Conservation (phyloP, 208 protist genomes). For the Wallacemonas sp. region DNA sequence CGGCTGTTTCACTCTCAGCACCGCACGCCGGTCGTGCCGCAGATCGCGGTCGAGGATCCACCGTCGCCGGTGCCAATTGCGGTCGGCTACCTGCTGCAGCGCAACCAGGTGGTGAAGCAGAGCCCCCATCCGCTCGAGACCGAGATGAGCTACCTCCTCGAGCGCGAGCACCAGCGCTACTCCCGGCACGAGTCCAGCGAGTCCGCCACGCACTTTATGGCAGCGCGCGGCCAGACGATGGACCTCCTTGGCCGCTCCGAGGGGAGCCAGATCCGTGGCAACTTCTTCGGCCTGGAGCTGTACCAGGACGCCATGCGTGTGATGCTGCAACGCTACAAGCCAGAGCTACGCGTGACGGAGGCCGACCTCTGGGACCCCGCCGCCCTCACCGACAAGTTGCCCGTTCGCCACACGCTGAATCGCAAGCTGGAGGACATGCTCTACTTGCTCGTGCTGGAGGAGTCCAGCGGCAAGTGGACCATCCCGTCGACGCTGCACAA, state of each 20-base stretch:
- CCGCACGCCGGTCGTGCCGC: slow-evolving; percentile 75
- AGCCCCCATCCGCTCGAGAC: slow-evolving; percentile 75
- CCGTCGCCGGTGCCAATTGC: slow-evolving; percentile 25
- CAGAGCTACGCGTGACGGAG: slow-evolving; percentile 53
- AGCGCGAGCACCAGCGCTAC: slow-evolving; percentile 86
- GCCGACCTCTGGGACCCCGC: slow-evolving; percentile 50
- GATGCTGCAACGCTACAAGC: slow-evolving; percentile 74
- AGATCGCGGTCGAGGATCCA: slow-evolving; percentile 44
- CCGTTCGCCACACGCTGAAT: slow-evolving; percentile 65
- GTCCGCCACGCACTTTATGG: slow-evolving; percentile 74
- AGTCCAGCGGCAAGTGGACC: slow-evolving; percentile 60
- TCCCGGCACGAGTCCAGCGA: slow-evolving; percentile 69
- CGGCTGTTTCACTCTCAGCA: slow-evolving; percentile 73
- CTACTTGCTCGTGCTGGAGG: slow-evolving; percentile 72
- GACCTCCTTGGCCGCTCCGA: slow-evolving; percentile 72
- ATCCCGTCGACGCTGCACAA: slow-evolving; percentile 50
- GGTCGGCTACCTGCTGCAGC: slow-evolving; percentile 77
- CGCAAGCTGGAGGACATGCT: slow-evolving; percentile 83
- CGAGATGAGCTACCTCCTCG: slow-evolving; percentile 72
- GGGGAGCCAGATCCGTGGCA: slow-evolving; percentile 58
- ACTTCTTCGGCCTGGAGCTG: slow-evolving; percentile 81
- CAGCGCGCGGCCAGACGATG: slow-evolving; percentile 60
- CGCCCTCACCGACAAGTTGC: slow-evolving; percentile 31
- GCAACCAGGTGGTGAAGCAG: slow-evolving; percentile 77
- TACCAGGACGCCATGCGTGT: slow-evolving; percentile 86